phyloP scores from a whole-genome alignment of 2,329 filamentous ascomycete species.

The Knufia petricola region DNA sequence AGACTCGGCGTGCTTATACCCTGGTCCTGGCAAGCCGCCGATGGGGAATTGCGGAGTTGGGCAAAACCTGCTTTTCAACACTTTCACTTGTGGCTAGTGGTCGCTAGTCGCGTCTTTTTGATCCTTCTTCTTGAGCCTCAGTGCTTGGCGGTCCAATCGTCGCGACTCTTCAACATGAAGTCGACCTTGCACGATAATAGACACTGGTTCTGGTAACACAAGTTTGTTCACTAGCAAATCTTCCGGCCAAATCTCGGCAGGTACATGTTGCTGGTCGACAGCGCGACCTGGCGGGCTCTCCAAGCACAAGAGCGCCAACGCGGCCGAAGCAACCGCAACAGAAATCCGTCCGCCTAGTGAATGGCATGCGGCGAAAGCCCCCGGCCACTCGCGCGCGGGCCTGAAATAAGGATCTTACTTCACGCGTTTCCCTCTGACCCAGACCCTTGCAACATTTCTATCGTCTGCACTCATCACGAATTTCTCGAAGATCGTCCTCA shows the following conservation, averaged over 20 bases:
- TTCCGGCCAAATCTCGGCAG: too few relatives aligned
- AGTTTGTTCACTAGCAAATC: too few relatives aligned
- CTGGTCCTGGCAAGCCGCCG: not conserved
- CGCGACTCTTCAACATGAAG: too few relatives aligned
- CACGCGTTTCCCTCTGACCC: slow-evolving; percentile 39
- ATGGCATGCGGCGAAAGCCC: too few relatives aligned
- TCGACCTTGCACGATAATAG: too few relatives aligned
- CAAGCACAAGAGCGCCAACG: too few relatives aligned
- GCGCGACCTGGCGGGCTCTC: too few relatives aligned
- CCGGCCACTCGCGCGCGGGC: not conserved
- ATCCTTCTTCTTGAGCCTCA: not conserved
- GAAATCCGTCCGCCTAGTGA: too few relatives aligned
- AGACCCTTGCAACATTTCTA: slow-evolving; percentile 49
- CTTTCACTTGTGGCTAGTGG: not conserved
- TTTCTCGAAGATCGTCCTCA: slow-evolving; percentile 47
- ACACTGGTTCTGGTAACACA: too few relatives aligned
- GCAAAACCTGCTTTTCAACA: not conserved
- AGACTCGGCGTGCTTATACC: not conserved
- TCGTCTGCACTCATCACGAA: slow-evolving; percentile 59
- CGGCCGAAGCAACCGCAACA: too few relatives aligned
- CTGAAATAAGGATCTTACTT: slow-evolving; percentile 15
- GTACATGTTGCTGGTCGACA: too few relatives aligned
- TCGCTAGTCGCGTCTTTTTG: not conserved
- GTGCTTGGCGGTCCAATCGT: not conserved
- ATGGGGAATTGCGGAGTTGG: not conserved